Evolutionary conservation across 768 basidiomycete genomes (phyloP).

Genomic region (Dendrothele bispora): DNA sequence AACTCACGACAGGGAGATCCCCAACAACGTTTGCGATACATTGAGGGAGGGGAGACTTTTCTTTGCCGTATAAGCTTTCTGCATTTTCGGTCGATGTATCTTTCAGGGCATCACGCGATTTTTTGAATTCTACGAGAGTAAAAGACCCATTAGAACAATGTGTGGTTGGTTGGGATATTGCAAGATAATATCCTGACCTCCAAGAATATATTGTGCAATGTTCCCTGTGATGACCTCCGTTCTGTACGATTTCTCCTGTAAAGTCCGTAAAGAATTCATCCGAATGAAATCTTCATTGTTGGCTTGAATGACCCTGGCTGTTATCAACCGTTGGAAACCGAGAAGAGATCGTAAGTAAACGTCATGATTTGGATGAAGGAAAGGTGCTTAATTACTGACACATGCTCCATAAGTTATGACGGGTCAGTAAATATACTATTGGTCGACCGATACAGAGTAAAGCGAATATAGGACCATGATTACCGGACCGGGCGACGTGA

Average conservation of each 20-base stretch:
- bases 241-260: not conserved
- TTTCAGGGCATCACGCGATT: not conserved
- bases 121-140: not conserved
- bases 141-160: not conserved
- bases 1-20: slow-evolving; percentile 2
- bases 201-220: slow-evolving; percentile 5
- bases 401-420: not conserved
- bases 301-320: not conserved
- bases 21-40: not conserved
- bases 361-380: too few relatives aligned
- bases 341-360: not conserved
- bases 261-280: not conserved
- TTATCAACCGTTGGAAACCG: too few relatives aligned
- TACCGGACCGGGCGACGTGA: slow-evolving; percentile 4
- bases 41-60: not conserved
- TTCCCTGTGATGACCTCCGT: slow-evolving; percentile 4
- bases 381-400: not conserved
- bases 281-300: slow-evolving; percentile 1
- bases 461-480: slow-evolving; percentile 4
- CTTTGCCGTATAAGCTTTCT: not conserved
- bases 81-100: slow-evolving; percentile 1
- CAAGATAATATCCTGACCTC: not conserved
- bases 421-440: not conserved
- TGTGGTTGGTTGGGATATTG: too few relatives aligned
- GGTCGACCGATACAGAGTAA: slow-evolving; percentile 2